phyloP scores from a whole-genome alignment of 148 eudicot species.

The Selenicereus undatus region DNA sequence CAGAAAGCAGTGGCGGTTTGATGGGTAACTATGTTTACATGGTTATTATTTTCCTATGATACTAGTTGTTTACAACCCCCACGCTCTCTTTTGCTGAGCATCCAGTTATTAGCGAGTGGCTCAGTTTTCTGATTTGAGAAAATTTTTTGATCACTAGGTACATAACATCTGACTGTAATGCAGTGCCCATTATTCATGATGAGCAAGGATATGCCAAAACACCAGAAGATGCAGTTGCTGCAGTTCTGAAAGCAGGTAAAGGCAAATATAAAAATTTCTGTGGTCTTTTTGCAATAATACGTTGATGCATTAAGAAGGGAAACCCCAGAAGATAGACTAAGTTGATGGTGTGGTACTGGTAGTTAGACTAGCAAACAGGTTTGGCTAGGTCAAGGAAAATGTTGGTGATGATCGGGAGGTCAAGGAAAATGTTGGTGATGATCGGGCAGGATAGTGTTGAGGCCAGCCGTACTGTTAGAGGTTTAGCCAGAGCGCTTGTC shows the following conservation, averaged over 20 bases:
- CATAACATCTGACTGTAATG: constrained; percentile 61
- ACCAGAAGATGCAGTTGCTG: constrained; percentile 69
- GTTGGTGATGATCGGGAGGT: background rate
- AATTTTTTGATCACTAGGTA: constrained; percentile 38
- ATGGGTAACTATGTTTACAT: constrained; percentile 41
- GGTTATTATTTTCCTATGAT: background rate
- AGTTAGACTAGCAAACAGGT: background rate
- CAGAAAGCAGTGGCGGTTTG: constrained; percentile 47
- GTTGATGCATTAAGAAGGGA: background rate
- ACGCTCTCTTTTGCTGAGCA: background rate
- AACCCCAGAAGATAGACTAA: background rate
- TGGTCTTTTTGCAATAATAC: background rate
- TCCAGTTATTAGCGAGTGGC: background rate
- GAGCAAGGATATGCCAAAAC: constrained; percentile 56
- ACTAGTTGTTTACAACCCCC: background rate
- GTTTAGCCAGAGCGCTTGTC: too few species aligned
- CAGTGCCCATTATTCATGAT: constrained; percentile 44
- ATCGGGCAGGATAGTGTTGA: too few species aligned
- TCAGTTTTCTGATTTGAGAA: background rate
- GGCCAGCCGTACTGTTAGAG: too few species aligned
- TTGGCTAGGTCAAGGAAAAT: background rate
- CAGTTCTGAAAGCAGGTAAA: constrained; percentile 52
- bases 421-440: too few species aligned
- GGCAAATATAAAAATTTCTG: constrained; percentile 23
- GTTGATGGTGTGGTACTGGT: background rate